These are phyloP conservation scores for Novymonas esmeraldas DNA, from an alignment of 208 protist genomes.

Conservation along the genomic window DNA sequence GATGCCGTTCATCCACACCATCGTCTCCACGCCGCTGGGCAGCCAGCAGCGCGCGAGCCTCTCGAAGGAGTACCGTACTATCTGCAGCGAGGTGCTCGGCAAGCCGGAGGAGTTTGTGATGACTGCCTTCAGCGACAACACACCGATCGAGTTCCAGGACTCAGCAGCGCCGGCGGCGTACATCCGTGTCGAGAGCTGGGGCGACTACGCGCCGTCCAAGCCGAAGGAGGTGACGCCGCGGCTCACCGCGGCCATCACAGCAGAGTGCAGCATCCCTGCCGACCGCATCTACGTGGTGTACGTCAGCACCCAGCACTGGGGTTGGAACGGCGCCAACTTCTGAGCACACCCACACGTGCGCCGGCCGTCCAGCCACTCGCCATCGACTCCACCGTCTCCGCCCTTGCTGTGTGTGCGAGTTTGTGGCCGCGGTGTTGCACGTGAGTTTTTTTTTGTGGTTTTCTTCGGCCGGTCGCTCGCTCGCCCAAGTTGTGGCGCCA, in stretches of 20 bases:
- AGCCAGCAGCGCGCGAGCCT: constrained; percentile 26
- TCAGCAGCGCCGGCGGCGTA: constrained; percentile 25
- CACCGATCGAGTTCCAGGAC: constrained; percentile 25
- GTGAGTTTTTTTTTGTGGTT: no score
- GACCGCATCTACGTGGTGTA: constrained; percentile 39
- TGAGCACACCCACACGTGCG: background rate
- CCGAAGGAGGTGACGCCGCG: constrained; percentile 23
- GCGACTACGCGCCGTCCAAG: constrained; percentile 5
- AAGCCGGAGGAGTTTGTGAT: constrained; percentile 45
- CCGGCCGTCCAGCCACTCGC: background rate
- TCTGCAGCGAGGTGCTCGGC: constrained; percentile 25
- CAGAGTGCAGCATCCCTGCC: constrained; percentile 27
- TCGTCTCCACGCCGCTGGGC: constrained; percentile 31
- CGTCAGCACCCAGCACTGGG: constrained; percentile 35
- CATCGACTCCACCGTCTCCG: background rate
- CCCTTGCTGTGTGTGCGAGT: background rate
- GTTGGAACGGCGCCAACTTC: constrained; percentile 41
- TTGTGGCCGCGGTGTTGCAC: background rate
- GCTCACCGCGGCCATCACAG: constrained; percentile 25
- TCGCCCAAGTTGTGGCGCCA: no score
- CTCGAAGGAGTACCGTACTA: constrained; percentile 15
- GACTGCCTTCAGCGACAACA: constrained; percentile 39
- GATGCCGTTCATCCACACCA: constrained; percentile 42
- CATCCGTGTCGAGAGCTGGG: constrained; percentile 27
- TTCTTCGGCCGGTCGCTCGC: background rate